Percentiles rank a stretch among this genome's conserved stretches.
Conservation (phyloP, 2,329 filamentous ascomycete genomes). For the Myriosclerotinia scirpicola region DNA sequence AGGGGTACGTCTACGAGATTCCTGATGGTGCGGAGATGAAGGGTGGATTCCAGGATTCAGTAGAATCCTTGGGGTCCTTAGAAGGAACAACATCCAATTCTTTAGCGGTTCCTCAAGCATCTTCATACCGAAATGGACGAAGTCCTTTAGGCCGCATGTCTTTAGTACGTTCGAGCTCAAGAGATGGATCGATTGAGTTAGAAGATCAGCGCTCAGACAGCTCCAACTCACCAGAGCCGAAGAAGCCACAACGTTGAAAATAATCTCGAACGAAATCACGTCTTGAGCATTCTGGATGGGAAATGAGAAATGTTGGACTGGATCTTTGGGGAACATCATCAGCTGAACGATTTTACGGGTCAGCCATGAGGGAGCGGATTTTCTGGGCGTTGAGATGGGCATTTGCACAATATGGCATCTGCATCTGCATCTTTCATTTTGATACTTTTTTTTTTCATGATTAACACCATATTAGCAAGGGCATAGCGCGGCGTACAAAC, state of each 20-base stretch:
- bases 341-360: neutral
- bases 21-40: slow-evolving; percentile 47
- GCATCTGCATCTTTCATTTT: slow-evolving; percentile 14
- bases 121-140: slow-evolving; percentile 36
- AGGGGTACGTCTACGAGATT: slow-evolving; percentile 52
- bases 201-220: slow-evolving; percentile 27
- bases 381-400: slow-evolving; percentile 4
- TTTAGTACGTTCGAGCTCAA: slow-evolving; percentile 38
- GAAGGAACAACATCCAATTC: slow-evolving; percentile 28
- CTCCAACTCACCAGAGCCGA: slow-evolving; percentile 22
- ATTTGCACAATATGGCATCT: slow-evolving; percentile 3
- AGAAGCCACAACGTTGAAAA: neutral
- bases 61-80: slow-evolving; percentile 40
- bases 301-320: neutral
- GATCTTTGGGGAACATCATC: neutral
- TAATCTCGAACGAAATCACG: neutral
- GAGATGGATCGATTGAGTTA: slow-evolving; percentile 33
- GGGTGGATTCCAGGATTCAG: slow-evolving; percentile 46
- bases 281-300: neutral
- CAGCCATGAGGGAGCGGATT: neutral
- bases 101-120: slow-evolving; percentile 30
- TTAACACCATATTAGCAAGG: neutral
- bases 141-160: slow-evolving; percentile 43
- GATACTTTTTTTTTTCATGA: slow-evolving; percentile 3
- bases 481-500: slow-evolving; percentile 22